Evolutionary conservation across 1,139 yeast genomes (phyloP), one percentile per base, ranked within the genome.

Genomic region (Zygosaccharomyces sapae): DNA sequence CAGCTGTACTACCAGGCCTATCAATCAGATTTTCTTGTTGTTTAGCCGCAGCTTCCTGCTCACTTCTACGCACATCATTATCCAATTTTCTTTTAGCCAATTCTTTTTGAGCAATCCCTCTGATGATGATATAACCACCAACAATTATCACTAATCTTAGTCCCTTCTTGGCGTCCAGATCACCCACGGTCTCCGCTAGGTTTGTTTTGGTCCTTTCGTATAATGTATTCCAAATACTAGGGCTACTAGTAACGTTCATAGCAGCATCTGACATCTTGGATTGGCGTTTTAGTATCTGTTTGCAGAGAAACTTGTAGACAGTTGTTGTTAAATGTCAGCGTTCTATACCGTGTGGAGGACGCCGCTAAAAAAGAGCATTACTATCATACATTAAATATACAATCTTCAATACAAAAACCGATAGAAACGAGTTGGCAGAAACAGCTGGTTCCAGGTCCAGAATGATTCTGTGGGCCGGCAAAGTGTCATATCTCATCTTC

Each of bases 81-180:
- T 76, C 69, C 49, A 81, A 59, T 55, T 80, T 84, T 51, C 75
- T 74, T 52, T 71, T 72, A 52, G 77, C 76, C 54, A 74, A 58
- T 50, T 67, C 71, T 36, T 70, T 70, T 41, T 70, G 62, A 4
- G 67, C 71, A 24, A 73, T 63, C 30, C 69, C 70, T 61, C 79
- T 70, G 38, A 74, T 38, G 34, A 76, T 61, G 33, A 69, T 56
- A 51, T 76, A 76, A 5, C 77, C 79, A 49, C 78, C 75, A 18
- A 75, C 62, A 34, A 75, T 65, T 36, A 71, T 66, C 24, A 73
- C 66, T 22, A 76, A 55, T 52, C 79, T 68, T 38, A 75, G 54
- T 24, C 59, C 56, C 34, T 68, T 70, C 46, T 61, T 55, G 13
- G 66, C 49, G 47, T 71, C 72, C 29, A 72, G 53, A 20, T 70